These are phyloP conservation scores for Citrus cavaleriei DNA, from an alignment of 345 rosid genomes.

Conservation along the genomic window DNA sequence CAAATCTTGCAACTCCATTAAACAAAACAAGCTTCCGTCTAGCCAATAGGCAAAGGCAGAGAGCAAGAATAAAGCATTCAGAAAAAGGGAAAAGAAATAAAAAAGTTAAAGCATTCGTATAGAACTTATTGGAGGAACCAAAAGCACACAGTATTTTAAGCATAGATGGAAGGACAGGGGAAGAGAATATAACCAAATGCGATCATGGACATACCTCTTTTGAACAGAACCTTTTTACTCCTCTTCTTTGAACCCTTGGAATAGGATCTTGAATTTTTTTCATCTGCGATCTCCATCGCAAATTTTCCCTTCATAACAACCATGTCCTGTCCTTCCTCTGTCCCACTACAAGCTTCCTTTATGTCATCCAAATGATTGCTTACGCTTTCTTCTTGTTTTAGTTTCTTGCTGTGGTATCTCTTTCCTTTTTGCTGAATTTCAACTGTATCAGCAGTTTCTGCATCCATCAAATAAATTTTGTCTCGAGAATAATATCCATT, in stretches of 20 bases:
- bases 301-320: constrained; percentile 39
- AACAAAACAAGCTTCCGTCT: constrained; percentile 1
- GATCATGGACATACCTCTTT: constrained; percentile 37
- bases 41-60: background rate
- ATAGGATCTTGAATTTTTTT: constrained; percentile 34
- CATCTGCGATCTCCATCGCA: constrained; percentile 35
- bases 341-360: constrained; percentile 87
- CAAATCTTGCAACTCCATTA: background rate
- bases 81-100: background rate
- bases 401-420: constrained; percentile 40
- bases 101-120: background rate
- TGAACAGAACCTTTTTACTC: constrained; percentile 60
- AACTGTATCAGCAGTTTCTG: constrained; percentile 35
- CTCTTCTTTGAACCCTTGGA: constrained; percentile 42
- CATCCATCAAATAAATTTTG: constrained; percentile 31
- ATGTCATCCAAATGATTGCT: constrained; percentile 42
- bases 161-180: background rate
- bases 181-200: constrained; percentile 1
- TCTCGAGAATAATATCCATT: constrained; percentile 42
- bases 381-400: constrained; percentile 35
- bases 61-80: background rate
- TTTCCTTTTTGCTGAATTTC: constrained; percentile 43
- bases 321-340: constrained; percentile 67
- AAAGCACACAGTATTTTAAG: background rate
- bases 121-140: background rate